Evolutionary conservation across 305 asterid species (phyloP).

Genomic region (Petunia hybrid): DNA sequence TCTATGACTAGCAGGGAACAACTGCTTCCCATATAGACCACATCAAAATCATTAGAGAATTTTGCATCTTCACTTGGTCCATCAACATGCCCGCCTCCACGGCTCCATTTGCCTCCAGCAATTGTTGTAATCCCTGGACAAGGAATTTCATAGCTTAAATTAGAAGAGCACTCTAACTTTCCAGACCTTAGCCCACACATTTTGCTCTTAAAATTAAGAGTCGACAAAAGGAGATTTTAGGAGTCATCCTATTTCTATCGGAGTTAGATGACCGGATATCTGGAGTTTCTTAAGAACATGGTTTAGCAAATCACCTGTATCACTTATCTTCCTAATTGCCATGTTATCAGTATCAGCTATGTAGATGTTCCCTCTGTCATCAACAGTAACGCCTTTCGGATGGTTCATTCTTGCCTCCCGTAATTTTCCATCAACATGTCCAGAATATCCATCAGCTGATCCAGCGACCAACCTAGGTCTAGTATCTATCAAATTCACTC

Average conservation of each 20-base stretch:
- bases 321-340: constrained; percentile 96
- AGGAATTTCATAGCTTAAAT: constrained; percentile 3
- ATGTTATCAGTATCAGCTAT: constrained; percentile 91
- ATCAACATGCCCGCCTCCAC: constrained; percentile 88
- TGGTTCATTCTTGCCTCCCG: constrained; percentile 92
- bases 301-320: constrained; percentile 61
- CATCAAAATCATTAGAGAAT: constrained; percentile 92
- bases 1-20: constrained; percentile 98
- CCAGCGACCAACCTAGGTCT: constrained; percentile 89
- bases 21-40: constrained; percentile 93
- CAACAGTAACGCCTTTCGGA: constrained; percentile 94
- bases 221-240: constrained; percentile 2
- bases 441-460: constrained; percentile 88
- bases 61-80: constrained; percentile 98
- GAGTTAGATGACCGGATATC: neutral
- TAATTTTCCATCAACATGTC: constrained; percentile 85
- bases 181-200: neutral
- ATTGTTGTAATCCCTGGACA: constrained; percentile 83
- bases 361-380: constrained; percentile 89
- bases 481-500: constrained; percentile 57
- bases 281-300: neutral
- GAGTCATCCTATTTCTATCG: neutral
- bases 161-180: neutral
- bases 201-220: neutral
- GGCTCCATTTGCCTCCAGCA: constrained; percentile 91